phyloP scores from a whole-genome alignment of 495 filamentous ascomycete species.

The Lophiostoma macrostomum region DNA sequence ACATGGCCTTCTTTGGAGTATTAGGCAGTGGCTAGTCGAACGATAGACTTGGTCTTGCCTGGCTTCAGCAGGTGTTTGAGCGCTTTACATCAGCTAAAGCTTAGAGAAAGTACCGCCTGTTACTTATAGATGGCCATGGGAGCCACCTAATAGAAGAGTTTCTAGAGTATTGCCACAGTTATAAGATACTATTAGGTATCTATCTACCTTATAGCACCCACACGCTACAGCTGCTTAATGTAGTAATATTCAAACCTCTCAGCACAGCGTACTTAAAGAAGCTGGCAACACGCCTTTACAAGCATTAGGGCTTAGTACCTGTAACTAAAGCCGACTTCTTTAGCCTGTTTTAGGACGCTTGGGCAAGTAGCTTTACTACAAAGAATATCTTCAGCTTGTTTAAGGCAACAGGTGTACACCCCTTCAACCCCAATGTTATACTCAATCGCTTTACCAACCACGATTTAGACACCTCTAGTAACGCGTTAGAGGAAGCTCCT shows the following conservation, averaged over 20 bases:
- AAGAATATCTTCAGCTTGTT: too few relatives aligned
- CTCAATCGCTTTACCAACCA: too few relatives aligned
- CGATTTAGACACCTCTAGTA: too few relatives aligned
- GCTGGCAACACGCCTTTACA: conserved; percentile 5
- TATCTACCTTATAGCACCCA: conserved; percentile 27
- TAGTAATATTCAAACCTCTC: conserved; percentile 18
- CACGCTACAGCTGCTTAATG: conserved; percentile 27
- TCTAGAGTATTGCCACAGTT: conserved; percentile 11
- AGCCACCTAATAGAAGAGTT: conserved; percentile 24
- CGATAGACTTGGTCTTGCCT: conserved; percentile 22
- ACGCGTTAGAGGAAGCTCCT: too few relatives aligned
- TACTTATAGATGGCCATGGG: conserved; percentile 24
- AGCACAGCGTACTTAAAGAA: conserved; percentile 3
- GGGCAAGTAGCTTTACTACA: too few relatives aligned
- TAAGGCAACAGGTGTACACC: too few relatives aligned
- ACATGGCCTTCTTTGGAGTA: conserved; percentile 2
- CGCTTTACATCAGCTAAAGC: conserved; percentile 12
- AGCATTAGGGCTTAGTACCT: too few relatives aligned
- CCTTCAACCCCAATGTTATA: too few relatives aligned
- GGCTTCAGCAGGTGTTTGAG: conserved; percentile 29
- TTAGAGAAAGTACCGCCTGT: conserved; percentile 16
- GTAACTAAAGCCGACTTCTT: too few relatives aligned
- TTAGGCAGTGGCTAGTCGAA: conserved; percentile 19
- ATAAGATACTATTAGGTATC: conserved; percentile 17
- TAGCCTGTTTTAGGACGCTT: too few relatives aligned